phyloP scores from a whole-genome alignment of 768 basidiomycete species.

The Kwoniella mangroviensis region DNA sequence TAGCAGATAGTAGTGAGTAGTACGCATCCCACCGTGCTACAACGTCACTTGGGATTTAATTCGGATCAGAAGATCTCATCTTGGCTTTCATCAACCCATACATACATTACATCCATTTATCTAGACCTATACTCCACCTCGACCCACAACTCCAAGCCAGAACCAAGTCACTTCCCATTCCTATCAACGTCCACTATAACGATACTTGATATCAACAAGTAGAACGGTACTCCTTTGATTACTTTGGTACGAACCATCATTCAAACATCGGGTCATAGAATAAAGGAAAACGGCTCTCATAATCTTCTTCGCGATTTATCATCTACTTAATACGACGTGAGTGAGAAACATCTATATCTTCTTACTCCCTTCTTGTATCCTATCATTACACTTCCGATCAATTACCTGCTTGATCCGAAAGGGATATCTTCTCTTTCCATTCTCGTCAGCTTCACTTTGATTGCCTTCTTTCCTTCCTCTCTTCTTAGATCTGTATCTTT shows the following conservation, averaged over 20 bases:
- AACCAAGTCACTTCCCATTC: too few relatives aligned
- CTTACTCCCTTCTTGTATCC: background rate
- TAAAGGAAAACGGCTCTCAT: background rate
- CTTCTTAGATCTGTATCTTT: too few relatives aligned
- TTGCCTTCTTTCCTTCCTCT: background rate
- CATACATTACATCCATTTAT: background rate
- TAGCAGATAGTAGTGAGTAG: background rate
- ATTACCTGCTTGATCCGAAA: too few relatives aligned
- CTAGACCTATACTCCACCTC: background rate
- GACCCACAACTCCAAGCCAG: too few relatives aligned
- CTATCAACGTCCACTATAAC: too few relatives aligned
- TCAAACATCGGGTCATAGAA: background rate
- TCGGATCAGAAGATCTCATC: background rate
- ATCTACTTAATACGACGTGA: background rate
- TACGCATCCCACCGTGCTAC: background rate
- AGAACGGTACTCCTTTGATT: background rate
- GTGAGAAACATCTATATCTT: background rate
- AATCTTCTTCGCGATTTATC: background rate
- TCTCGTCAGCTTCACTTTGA: background rate
- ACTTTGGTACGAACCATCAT: too few relatives aligned
- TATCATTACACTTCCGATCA: too few relatives aligned
- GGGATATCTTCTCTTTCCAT: background rate
- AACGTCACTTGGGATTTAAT: background rate
- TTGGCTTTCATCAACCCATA: background rate
- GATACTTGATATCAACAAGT: too few relatives aligned